phyloP scores from a whole-genome alignment of 257 asterid genomes.

The Ehretia macrophylla region DNA sequence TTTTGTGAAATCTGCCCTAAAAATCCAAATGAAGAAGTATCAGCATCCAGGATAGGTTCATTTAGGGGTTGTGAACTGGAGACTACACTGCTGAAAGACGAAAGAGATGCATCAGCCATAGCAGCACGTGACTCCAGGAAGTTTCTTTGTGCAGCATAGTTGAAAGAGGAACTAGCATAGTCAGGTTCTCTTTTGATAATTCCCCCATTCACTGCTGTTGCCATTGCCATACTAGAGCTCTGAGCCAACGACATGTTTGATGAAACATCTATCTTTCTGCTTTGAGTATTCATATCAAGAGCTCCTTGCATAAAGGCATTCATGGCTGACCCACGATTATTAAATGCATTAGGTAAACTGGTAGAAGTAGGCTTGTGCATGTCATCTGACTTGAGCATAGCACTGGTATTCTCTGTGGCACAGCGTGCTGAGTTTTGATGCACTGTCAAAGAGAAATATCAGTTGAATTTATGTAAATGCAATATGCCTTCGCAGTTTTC shows the following conservation, averaged over 20 bases:
- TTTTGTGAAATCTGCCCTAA: slow-evolving; percentile 46
- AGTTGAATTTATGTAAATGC: neutral
- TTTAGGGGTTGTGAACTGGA: slow-evolving; percentile 56
- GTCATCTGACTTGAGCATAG: slow-evolving; percentile 37
- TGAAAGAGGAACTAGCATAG: slow-evolving; percentile 49
- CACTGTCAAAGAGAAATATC: slow-evolving; percentile 32
- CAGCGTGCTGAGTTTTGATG: slow-evolving; percentile 43
- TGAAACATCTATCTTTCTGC: slow-evolving; percentile 38
- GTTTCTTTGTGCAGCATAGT: slow-evolving; percentile 48
- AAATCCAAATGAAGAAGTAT: slow-evolving; percentile 52
- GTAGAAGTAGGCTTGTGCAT: slow-evolving; percentile 34
- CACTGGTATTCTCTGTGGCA: slow-evolving; percentile 40
- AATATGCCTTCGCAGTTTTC: no score
- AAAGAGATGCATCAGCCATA: slow-evolving; percentile 60
- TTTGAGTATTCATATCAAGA: slow-evolving; percentile 34
- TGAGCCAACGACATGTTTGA: slow-evolving; percentile 50
- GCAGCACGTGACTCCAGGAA: slow-evolving; percentile 51
- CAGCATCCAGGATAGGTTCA: slow-evolving; percentile 56
- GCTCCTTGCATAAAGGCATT: slow-evolving; percentile 43
- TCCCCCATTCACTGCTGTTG: slow-evolving; percentile 44
- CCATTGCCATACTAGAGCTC: slow-evolving; percentile 46
- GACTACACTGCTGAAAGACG: slow-evolving; percentile 59
- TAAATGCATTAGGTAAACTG: slow-evolving; percentile 30
- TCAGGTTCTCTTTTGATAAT: slow-evolving; percentile 54
- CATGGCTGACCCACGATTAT: slow-evolving; percentile 40